Conservation (phyloP, 352 stramenopile genomes). For the Globisporangium perplexum region DNA sequence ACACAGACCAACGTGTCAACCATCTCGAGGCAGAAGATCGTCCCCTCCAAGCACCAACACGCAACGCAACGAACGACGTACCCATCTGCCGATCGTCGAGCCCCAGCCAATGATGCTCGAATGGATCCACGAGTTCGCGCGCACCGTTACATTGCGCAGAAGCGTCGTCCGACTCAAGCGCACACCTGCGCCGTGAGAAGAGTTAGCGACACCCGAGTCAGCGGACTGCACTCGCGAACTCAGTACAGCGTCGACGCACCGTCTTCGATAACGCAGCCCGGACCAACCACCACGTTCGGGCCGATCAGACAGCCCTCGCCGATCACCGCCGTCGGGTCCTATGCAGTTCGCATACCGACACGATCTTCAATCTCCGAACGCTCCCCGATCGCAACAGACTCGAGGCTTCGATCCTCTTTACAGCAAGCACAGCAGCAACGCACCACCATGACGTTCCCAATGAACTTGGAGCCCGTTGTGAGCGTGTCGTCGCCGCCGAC, state of each 20-base stretch:
- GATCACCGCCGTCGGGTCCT: conserved; percentile 70
- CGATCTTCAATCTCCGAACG: neutral
- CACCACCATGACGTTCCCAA: conserved; percentile 83
- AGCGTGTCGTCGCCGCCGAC: conserved; percentile 24
- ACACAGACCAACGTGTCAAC: neutral
- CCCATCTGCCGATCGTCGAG: conserved; percentile 81
- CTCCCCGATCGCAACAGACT: conserved; percentile 4
- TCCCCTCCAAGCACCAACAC: neutral
- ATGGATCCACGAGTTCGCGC: conserved; percentile 79
- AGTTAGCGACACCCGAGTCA: no score
- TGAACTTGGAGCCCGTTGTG: conserved; percentile 59
- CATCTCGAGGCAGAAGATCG: neutral
- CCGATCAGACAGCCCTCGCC: conserved; percentile 78
- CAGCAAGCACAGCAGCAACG: neutral
- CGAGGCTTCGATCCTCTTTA: no score
- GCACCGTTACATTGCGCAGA: conserved; percentile 67
- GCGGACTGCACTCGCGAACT: no score
- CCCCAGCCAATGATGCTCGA: conserved; percentile 89
- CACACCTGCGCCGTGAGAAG: conserved; percentile 32
- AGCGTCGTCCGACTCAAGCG: conserved; percentile 79
- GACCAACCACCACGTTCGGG: conserved; percentile 80
- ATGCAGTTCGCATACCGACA: neutral
- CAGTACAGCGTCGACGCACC: conserved; percentile 17
- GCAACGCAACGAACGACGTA: conserved; percentile 26
- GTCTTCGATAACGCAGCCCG: conserved; percentile 81